Evolutionary conservation across 345 rosid species (phyloP).

Genomic region (Hevea brasiliensis): DNA sequence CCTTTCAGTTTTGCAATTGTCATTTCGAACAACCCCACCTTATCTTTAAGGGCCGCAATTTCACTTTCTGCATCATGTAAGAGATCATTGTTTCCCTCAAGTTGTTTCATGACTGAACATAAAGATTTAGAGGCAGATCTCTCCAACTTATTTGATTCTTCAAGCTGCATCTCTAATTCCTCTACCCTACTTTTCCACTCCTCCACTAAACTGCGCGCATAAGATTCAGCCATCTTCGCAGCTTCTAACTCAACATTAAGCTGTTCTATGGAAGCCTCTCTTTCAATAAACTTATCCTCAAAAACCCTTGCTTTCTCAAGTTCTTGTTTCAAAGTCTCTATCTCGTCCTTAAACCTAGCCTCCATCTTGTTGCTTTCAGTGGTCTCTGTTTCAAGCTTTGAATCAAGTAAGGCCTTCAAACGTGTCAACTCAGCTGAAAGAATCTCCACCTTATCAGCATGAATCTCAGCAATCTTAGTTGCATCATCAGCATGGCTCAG

Average conservation of each 20-base stretch:
- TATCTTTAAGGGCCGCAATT: slow-evolving; percentile 61
- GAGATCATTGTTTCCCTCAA: slow-evolving; percentile 66
- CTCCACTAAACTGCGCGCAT: slow-evolving; percentile 62
- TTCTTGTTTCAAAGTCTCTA: slow-evolving; percentile 53
- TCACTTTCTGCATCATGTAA: slow-evolving; percentile 70
- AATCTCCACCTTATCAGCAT: slow-evolving; percentile 71
- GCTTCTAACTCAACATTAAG: slow-evolving; percentile 82
- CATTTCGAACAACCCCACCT: slow-evolving; percentile 71
- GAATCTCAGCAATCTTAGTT: slow-evolving; percentile 81
- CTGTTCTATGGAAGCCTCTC: slow-evolving; percentile 61
- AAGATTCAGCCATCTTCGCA: slow-evolving; percentile 80
- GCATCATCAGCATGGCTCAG: slow-evolving; percentile 87
- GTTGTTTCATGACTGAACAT: slow-evolving; percentile 80
- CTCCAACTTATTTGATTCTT: slow-evolving; percentile 71
- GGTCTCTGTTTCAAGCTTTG: slow-evolving; percentile 55
- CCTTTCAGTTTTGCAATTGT: slow-evolving; percentile 60
- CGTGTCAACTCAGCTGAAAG: slow-evolving; percentile 71
- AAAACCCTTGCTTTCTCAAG: slow-evolving; percentile 53
- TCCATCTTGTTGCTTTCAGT: slow-evolving; percentile 48
- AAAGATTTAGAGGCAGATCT: slow-evolving; percentile 81
- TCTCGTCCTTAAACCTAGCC: slow-evolving; percentile 53
- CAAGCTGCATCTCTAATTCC: slow-evolving; percentile 57
- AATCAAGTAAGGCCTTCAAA: slow-evolving; percentile 72
- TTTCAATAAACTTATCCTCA: slow-evolving; percentile 56
- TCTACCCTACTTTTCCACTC: slow-evolving; percentile 70